These are phyloP conservation scores for Allium fistulosum DNA, from an alignment of 106 monocot species.

Conservation along the genomic window DNA sequence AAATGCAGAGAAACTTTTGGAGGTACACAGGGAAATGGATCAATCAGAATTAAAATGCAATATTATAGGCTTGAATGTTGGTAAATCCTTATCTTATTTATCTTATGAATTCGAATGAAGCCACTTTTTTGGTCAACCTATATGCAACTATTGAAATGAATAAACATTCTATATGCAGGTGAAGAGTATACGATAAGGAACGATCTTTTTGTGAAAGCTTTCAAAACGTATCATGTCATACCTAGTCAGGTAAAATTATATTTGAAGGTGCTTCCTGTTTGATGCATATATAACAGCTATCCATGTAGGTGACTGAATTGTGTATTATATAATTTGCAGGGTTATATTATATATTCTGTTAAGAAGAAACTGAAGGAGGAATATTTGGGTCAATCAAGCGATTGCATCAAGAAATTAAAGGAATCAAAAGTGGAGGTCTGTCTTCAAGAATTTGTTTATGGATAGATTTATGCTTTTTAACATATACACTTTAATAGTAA, in stretches of 20 bases:
- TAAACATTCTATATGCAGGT: constrained; percentile 25
- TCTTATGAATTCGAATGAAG: neutral
- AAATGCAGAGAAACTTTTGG: constrained; percentile 65
- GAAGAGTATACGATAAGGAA: constrained; percentile 76
- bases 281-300: too few species aligned
- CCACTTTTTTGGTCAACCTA: constrained; percentile 3
- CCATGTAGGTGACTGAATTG: too few species aligned
- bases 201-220: constrained; percentile 85
- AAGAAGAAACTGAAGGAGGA: constrained; percentile 84
- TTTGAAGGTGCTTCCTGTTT: too few species aligned
- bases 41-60: constrained; percentile 77
- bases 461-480: neutral
- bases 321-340: constrained; percentile 36
- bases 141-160: constrained; percentile 1
- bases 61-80: constrained; percentile 59
- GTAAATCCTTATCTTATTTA: constrained; percentile 23
- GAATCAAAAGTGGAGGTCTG: constrained; percentile 93
- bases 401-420: constrained; percentile 66
- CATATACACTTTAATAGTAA: neutral
- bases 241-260: constrained; percentile 60
- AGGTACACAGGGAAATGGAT: constrained; percentile 81
- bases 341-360: constrained; percentile 81
- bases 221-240: constrained; percentile 84
- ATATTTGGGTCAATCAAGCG: constrained; percentile 46
- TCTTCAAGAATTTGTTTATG: constrained; percentile 12